A percentile compares a stretch with the other conserved stretches of the same genome.
phyloP scores from a whole-genome alignment of 164 flowering plant genomes.

The Amborella trichopoda region DNA sequence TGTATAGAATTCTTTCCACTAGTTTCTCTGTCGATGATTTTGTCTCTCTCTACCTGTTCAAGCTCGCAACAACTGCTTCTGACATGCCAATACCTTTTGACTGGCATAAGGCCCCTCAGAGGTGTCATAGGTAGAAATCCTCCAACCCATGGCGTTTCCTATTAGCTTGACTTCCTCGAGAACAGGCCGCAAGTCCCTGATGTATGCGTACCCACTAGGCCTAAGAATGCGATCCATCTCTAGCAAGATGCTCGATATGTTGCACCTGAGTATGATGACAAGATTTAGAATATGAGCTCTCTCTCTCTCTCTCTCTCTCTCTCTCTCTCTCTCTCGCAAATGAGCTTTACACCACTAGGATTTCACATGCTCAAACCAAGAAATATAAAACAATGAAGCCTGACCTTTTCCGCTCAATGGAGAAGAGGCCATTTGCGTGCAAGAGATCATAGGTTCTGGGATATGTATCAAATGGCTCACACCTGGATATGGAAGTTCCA shows the following conservation, averaged over 20 bases:
- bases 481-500: too few species aligned
- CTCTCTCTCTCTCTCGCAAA: too few species aligned
- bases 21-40: too few species aligned
- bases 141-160: conserved; percentile 63
- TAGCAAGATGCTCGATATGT: conserved; percentile 52
- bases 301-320: too few species aligned
- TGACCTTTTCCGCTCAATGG: conserved; percentile 61
- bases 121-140: conserved; percentile 24
- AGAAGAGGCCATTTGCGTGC: conserved; percentile 73
- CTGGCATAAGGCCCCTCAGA: conserved; percentile 68
- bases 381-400: background rate
- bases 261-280: conserved; percentile 33
- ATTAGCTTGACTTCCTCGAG: conserved; percentile 36
- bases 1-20: too few species aligned
- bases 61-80: conserved; percentile 23
- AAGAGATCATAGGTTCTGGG: conserved; percentile 84
- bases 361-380: too few species aligned
- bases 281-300: too few species aligned
- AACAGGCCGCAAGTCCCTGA: conserved; percentile 34
- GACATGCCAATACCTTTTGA: conserved; percentile 41
- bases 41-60: background rate
- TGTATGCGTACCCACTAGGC: conserved; percentile 65
- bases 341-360: too few species aligned
- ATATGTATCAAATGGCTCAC: conserved; percentile 82
- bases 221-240: conserved; percentile 85